phyloP scores from a whole-genome alignment of 208 protist genomes.

The Trypanosoma conorhini region DNA sequence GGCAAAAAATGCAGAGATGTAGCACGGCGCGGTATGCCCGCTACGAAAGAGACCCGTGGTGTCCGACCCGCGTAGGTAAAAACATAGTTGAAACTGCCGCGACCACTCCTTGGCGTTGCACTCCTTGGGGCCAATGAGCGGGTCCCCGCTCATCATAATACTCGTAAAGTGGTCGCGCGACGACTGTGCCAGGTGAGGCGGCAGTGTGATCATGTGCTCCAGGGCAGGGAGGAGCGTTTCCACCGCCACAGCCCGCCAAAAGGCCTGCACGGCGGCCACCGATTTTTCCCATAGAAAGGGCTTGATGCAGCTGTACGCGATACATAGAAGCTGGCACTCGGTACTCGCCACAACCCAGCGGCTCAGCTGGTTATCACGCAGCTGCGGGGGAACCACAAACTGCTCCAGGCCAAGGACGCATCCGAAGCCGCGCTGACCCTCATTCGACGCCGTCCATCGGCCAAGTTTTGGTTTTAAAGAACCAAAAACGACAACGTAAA shows the following conservation, averaged over 20 bases:
- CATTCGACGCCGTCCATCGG: conserved; percentile 62
- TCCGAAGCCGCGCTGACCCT: conserved; percentile 58
- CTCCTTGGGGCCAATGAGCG: conserved; percentile 71
- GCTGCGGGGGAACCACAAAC: conserved; percentile 52
- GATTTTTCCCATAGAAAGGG: conserved; percentile 78
- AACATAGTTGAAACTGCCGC: conserved; percentile 67
- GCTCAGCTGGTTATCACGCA: conserved; percentile 45
- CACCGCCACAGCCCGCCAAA: conserved; percentile 73
- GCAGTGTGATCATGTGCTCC: conserved; percentile 58
- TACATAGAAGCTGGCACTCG: conserved; percentile 66
- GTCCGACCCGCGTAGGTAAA: conserved; percentile 76
- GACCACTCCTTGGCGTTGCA: conserved; percentile 56
- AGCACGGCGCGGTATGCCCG: conserved; percentile 61
- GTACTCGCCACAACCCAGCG: conserved; percentile 65
- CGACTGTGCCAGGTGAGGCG: conserved; percentile 40
- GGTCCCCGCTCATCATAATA: conserved; percentile 61
- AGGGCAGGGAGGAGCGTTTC: conserved; percentile 66
- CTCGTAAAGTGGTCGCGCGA: conserved; percentile 52
- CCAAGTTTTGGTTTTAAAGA: conserved; percentile 57
- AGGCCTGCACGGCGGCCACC: conserved; percentile 64
- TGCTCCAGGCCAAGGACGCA: conserved; percentile 66
- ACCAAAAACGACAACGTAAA: conserved; percentile 78
- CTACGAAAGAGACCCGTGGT: conserved; percentile 52
- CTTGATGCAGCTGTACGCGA: conserved; percentile 73
- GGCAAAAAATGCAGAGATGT: conserved; percentile 72